phyloP scores from a whole-genome alignment of 768 basidiomycete genomes.

The Rossbeevera mucosa region DNA sequence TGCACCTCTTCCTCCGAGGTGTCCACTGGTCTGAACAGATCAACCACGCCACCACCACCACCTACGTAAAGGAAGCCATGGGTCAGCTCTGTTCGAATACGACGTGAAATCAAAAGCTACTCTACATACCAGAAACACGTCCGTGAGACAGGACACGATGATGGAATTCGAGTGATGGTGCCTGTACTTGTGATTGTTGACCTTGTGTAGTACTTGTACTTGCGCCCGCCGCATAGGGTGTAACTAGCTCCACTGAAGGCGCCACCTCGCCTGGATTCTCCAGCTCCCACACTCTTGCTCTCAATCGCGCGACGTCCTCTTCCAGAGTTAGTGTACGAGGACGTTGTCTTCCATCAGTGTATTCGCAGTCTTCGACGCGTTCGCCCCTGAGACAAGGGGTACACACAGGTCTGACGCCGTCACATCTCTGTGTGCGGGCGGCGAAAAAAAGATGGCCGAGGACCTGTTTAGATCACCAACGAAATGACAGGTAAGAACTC shows the following conservation, averaged over 20 bases:
- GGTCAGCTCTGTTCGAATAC: not conserved
- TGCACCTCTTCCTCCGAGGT: not conserved
- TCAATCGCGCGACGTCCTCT: conserved; percentile 52
- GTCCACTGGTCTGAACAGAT: not conserved
- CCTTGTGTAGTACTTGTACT: not conserved
- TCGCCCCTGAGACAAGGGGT: conserved; percentile 57
- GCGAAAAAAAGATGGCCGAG: not conserved
- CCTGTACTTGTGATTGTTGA: not conserved
- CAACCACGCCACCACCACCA: not conserved
- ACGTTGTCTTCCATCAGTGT: conserved; percentile 57
- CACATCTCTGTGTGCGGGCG: conserved; percentile 51
- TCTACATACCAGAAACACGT: conserved; percentile 2
- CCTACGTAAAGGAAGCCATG: not conserved
- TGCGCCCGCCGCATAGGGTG: conserved; percentile 38
- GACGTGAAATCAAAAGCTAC: not conserved
- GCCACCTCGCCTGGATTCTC: conserved; percentile 48
- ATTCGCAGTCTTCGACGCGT: conserved; percentile 67
- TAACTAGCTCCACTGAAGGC: conserved; percentile 46
- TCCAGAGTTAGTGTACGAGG: conserved; percentile 58
- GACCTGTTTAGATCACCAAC: not conserved
- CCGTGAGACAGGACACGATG: not conserved
- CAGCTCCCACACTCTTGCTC: conserved; percentile 52
- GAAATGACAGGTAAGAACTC: not conserved
- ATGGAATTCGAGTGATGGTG: not conserved
- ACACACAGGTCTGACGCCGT: conserved; percentile 60